Conservation (phyloP, 2,329 filamentous ascomycete species). For the Phyllachora maydis region DNA sequence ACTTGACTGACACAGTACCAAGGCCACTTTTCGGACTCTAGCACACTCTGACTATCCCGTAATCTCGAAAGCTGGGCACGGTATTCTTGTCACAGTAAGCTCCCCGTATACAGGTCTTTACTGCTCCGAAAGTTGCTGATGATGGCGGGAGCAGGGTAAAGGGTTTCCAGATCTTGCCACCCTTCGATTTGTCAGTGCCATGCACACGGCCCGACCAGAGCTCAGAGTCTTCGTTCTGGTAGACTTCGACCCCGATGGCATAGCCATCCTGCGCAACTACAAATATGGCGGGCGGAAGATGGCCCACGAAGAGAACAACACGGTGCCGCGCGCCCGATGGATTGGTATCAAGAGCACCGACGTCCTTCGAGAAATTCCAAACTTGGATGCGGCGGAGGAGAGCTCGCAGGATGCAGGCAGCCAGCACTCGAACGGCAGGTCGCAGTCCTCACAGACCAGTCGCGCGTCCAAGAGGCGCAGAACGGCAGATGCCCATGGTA, state of each 20-base stretch:
- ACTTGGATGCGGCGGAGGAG: not conserved
- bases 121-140: too few species aligned
- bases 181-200: slow-evolving; percentile 35
- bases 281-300: slow-evolving; percentile 45
- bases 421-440: not conserved
- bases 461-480: slow-evolving; percentile 4
- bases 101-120: too few species aligned
- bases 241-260: slow-evolving; percentile 59
- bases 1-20: too few species aligned
- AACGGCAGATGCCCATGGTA: too few species aligned
- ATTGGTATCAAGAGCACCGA: slow-evolving; percentile 35
- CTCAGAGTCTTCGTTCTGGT: slow-evolving; percentile 43
- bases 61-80: slow-evolving; percentile 23
- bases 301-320: slow-evolving; percentile 32
- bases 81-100: slow-evolving; percentile 46
- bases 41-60: slow-evolving; percentile 33
- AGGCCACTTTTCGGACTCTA: slow-evolving; percentile 60
- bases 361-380: slow-evolving; percentile 6
- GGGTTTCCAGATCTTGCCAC: slow-evolving; percentile 64
- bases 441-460: not conserved
- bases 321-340: slow-evolving; percentile 35
- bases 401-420: slow-evolving; percentile 1
- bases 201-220: slow-evolving; percentile 23
- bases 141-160: too few species aligned
- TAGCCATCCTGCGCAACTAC: slow-evolving; percentile 56